These are phyloP conservation scores for Metschnikowia orientalis DNA, from an alignment of 805 yeast genomes.

Conservation along the genomic window DNA sequence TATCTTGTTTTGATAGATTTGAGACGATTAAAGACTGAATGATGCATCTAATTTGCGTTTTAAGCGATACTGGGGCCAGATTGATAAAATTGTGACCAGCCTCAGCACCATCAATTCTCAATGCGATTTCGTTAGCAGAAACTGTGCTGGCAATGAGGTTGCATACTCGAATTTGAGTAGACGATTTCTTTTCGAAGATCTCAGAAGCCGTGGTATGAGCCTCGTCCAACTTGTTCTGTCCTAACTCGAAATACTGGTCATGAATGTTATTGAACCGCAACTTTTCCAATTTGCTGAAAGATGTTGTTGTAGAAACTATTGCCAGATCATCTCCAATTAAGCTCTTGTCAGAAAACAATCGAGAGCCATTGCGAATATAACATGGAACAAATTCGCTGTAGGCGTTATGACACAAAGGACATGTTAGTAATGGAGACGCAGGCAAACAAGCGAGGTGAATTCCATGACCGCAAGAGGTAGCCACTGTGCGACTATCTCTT, in stretches of 20 bases:
- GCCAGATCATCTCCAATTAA: not conserved
- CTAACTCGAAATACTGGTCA: not conserved
- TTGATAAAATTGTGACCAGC: conserved; percentile 23
- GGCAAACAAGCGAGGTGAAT: conserved; percentile 46
- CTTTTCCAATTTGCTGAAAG: not conserved
- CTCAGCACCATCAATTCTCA: conserved; percentile 43
- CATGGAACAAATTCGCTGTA: conserved; percentile 21
- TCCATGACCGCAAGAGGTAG: conserved; percentile 44
- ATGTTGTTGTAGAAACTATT: not conserved
- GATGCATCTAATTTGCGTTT: conserved; percentile 37
- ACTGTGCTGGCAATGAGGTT: conserved; percentile 41
- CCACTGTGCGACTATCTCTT: no score
- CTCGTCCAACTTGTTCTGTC: not conserved
- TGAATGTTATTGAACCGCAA: conserved; percentile 2
- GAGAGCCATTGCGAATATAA: not conserved
- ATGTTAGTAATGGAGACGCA: conserved; percentile 26
- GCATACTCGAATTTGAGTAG: conserved; percentile 1
- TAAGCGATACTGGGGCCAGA: conserved; percentile 25
- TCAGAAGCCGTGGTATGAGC: not conserved
- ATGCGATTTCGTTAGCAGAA: conserved; percentile 54
- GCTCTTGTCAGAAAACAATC: not conserved
- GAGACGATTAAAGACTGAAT: conserved; percentile 40
- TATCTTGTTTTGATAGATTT: not conserved
- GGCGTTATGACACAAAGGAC: conserved; percentile 49
- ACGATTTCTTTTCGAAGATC: conserved; percentile 1